Evolutionary conservation across 192 early-diverging fungal species (phyloP), one percentile per base, ranked within the genome.

Genomic region (Linnemannia zychae): DNA sequence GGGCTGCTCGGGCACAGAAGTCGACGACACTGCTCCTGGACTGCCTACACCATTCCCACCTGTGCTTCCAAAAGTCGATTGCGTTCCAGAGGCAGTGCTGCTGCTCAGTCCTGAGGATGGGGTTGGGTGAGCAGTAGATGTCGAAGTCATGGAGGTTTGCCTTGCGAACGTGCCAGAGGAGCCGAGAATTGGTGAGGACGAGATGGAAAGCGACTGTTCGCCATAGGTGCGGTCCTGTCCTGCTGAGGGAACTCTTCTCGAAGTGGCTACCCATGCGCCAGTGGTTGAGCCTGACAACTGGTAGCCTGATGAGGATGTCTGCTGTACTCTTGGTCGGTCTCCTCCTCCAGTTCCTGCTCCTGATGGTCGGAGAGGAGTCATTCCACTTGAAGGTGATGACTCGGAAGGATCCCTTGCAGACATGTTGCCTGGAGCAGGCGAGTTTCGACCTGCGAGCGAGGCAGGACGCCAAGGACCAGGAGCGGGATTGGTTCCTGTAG

Each of bases 401-500:
- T 44, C n/a, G 2, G 36, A 11, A 34, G 75, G 63, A 63, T 74
- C 78, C 11, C 24, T 15, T 31, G 79, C 40, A 3, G 73, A 75
- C 1, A 73, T 57, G n/a, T 49, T 67, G 65, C 16, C 67, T 16
- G 48, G 73, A 24, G 83, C 83, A 68, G 83, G 77, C 31, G 78
- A 85, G 50, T 57, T 85, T 22, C 83, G 77, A 38, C 76, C 76
- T 22, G 82, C 71, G 31, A 75, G 69, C 0, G 83, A 79, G 44
- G 83, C 40, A 16, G 83, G 74, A 18, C 83, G 77, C 83, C 83
- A 85, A 1, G 83, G 83, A 16, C 68, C 78, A 5, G 77, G 57
- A 20, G 47, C 50, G 3, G 77, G 36, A 6, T 49, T 24, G 67
- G 48, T 17, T 49, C 71, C 75, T 5, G 53, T 17, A 0, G 33